Conservation (phyloP, 768 basidiomycete genomes). For the Hortiboletus campestris region DNA sequence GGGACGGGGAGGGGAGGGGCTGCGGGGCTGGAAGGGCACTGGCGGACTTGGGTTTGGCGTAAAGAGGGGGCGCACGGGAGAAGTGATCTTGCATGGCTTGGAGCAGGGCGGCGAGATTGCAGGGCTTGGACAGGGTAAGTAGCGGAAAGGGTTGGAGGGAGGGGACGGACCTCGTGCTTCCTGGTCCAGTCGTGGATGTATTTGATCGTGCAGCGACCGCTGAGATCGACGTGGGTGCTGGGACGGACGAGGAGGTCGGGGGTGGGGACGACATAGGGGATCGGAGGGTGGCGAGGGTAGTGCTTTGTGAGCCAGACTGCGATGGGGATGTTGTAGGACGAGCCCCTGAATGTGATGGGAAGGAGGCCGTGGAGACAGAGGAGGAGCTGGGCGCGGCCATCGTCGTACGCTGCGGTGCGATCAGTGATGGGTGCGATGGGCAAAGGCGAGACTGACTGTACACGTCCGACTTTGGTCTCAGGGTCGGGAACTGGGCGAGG, state of each 20-base stretch:
- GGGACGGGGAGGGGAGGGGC: slow-evolving; percentile 16
- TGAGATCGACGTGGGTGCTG: slow-evolving; percentile 73
- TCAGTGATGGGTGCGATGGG: slow-evolving; percentile 4
- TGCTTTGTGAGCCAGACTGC: slow-evolving; percentile 84
- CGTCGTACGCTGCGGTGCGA: slow-evolving; percentile 72
- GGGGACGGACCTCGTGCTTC: slow-evolving; percentile 58
- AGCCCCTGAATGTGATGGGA: slow-evolving; percentile 73
- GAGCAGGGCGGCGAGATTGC: slow-evolving; percentile 69
- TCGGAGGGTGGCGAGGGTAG: slow-evolving; percentile 80
- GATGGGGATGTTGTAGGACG: slow-evolving; percentile 92
- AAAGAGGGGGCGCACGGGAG: slow-evolving; percentile 84
- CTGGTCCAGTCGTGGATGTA: slow-evolving; percentile 77
- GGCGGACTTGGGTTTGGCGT: slow-evolving; percentile 65
- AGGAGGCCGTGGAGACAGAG: slow-evolving; percentile 90
- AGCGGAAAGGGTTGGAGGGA: slow-evolving; percentile 8
- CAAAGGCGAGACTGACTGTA: slow-evolving; percentile 51
- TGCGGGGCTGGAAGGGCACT: slow-evolving; percentile 23
- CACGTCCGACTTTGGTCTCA: slow-evolving; percentile 78
- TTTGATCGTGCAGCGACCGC: slow-evolving; percentile 65
- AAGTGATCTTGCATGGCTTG: slow-evolving; percentile 81
- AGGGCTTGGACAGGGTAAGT: slow-evolving; percentile 49
- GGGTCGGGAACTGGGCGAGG: slow-evolving; percentile 52
- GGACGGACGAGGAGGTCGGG: slow-evolving; percentile 85
- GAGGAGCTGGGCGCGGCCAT: slow-evolving; percentile 88
- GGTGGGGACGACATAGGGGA: slow-evolving; percentile 91